These are phyloP conservation scores for Oryza longistaminata DNA, from an alignment of 176 grass and related monocot species.

Conservation along the genomic window DNA sequence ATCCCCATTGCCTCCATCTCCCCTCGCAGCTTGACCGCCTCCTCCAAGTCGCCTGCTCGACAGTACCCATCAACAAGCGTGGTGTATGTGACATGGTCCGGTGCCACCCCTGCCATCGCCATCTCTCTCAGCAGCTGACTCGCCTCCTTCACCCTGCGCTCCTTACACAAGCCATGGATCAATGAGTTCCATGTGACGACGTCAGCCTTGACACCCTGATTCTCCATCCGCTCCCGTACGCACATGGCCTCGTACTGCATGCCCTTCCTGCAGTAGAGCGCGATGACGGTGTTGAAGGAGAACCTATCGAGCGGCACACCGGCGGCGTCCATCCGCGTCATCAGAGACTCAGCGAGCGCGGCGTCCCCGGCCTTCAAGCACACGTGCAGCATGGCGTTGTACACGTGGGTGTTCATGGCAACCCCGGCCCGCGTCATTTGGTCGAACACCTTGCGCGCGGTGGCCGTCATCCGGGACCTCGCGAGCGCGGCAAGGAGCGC, in stretches of 20 bases:
- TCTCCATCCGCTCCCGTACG: conserved; percentile 68
- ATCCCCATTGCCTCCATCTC: conserved; percentile 72
- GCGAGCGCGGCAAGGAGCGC: conserved; percentile 62
- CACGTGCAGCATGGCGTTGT: conserved; percentile 88
- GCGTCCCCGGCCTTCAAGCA: conserved; percentile 71
- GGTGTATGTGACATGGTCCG: conserved; percentile 71
- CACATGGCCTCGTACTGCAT: conserved; percentile 88
- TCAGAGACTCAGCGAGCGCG: conserved; percentile 41
- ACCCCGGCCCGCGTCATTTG: conserved; percentile 45
- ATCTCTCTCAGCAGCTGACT: conserved; percentile 58
- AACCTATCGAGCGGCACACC: conserved; percentile 54
- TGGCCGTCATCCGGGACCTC: conserved; percentile 59
- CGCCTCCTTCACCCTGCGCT: conserved; percentile 70
- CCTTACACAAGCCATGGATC: conserved; percentile 75
- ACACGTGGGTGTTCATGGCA: conserved; percentile 65
- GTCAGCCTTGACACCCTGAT: conserved; percentile 55
- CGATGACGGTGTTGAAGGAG: conserved; percentile 82
- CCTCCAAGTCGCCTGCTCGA: conserved; percentile 49
- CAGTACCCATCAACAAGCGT: conserved; percentile 86
- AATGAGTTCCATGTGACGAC: conserved; percentile 74
- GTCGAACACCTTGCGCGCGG: conserved; percentile 71
- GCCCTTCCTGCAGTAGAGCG: conserved; percentile 72
- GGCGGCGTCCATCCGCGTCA: conserved; percentile 58
- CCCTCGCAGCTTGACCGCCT: conserved; percentile 50
- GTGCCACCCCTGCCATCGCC: conserved; percentile 4